These are phyloP conservation scores for Plectosphaerella sp. DNA, from an alignment of 2,329 filamentous ascomycete species.

Conservation along the genomic window DNA sequence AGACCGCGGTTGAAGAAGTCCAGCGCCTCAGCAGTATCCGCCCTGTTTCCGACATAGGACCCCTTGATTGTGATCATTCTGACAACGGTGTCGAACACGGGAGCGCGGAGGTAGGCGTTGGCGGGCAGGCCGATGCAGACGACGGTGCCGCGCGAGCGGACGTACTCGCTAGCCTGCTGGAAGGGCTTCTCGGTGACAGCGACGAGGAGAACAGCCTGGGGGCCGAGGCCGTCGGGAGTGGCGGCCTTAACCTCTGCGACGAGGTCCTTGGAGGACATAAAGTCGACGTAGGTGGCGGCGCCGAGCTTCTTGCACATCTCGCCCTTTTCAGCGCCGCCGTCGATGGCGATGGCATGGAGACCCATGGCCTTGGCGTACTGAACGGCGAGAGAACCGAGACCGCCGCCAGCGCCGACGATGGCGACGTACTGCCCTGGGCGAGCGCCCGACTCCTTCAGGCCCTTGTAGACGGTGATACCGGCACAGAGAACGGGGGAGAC, in stretches of 20 bases:
- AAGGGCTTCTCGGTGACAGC: slow-evolving; percentile 89
- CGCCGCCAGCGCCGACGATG: slow-evolving; percentile 82
- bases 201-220: slow-evolving; percentile 81
- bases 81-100: slow-evolving; percentile 85
- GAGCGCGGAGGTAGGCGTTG: slow-evolving; percentile 72
- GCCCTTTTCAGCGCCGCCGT: slow-evolving; percentile 77
- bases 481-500: slow-evolving; percentile 79
- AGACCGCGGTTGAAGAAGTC: slow-evolving; percentile 83
- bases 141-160: slow-evolving; percentile 76
- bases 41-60: slow-evolving; percentile 88
- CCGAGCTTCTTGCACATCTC: slow-evolving; percentile 67
- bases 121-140: slow-evolving; percentile 88
- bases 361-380: slow-evolving; percentile 95
- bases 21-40: slow-evolving; percentile 81
- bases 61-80: slow-evolving; percentile 91
- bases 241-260: slow-evolving; percentile 80
- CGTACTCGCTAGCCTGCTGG: slow-evolving; percentile 88
- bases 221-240: slow-evolving; percentile 75
- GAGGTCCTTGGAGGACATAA: slow-evolving; percentile 68
- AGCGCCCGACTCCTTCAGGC: slow-evolving; percentile 77
- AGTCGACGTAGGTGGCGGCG: slow-evolving; percentile 74
- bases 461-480: slow-evolving; percentile 86
- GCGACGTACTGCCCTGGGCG: slow-evolving; percentile 74
- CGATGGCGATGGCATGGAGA: slow-evolving; percentile 73
- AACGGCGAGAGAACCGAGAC: slow-evolving; percentile 72